Evolutionary conservation across 345 rosid species (phyloP).

Genomic region (Citrus maxima): DNA sequence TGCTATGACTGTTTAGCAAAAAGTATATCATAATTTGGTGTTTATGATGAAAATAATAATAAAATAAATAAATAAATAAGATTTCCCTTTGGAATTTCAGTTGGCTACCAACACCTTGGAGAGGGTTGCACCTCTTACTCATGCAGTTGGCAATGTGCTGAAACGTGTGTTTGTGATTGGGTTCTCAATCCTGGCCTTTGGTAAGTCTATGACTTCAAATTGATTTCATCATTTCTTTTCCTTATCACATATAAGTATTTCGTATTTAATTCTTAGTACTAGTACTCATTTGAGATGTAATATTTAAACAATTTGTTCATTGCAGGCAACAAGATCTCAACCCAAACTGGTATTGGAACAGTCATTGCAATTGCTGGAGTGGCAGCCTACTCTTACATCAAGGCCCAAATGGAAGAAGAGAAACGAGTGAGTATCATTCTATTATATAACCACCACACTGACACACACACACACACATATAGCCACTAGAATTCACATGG

Average conservation of each 20-base stretch:
- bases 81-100: constrained; percentile 36
- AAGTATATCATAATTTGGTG: not conserved
- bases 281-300: not conserved
- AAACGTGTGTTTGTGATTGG: constrained; percentile 97
- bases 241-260: not conserved
- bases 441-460: not conserved
- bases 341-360: constrained; percentile 91
- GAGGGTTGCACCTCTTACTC: constrained; percentile 97
- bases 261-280: no score
- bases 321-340: constrained; percentile 89
- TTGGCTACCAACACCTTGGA: constrained; percentile 96
- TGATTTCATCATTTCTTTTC: not conserved
- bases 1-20: not conserved
- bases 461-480: no score
- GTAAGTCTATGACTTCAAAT: constrained; percentile 28
- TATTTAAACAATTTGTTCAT: constrained; percentile 2
- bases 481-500: not conserved
- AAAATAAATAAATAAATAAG: not conserved
- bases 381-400: constrained; percentile 25
- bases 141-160: constrained; percentile 97
- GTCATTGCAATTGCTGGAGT: constrained; percentile 60
- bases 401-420: constrained; percentile 93
- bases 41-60: not conserved
- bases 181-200: constrained; percentile 79
- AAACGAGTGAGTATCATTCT: constrained; percentile 53